Base-by-base conservation (phyloP, 352 stramenopile genomes). In the Globisporangium recalcitrans region DNA sequence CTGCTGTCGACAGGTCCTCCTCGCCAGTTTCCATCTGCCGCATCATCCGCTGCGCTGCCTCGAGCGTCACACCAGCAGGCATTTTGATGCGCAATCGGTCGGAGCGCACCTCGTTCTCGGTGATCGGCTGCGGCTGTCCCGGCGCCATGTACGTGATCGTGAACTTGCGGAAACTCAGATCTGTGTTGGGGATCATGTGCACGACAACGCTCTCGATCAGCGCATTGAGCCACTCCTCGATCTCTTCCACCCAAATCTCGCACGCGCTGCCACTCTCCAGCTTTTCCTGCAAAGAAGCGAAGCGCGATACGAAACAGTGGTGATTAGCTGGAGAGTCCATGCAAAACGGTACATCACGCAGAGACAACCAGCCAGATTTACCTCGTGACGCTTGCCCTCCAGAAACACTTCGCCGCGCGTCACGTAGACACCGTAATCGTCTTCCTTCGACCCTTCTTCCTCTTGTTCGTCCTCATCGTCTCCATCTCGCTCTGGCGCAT, bases 241-340 rank as follows among this genome's bases (percentile, higher is more conserved):
- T 52, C 0, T 87, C 77, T 22, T 95, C 86, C 24, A 90, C 69
- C 86, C 86, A 95, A 40, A 95, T 80, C 68, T 95, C 77, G 48
- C 84, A 95, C 14, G 78, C 75, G 21, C 80, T 89, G n/a, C 82
- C 82, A 7, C 65, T 75, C 49, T 84, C 70, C 3, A 95, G 65
- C 53, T 91, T 85, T 26, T 65, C 52, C 74, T 78, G 40, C 10
- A 29, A 1, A 3, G 14, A 32, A 22, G 8, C 10, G 19, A 7
- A 24, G n/a, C 11, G 13, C 7, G n/a, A 8, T 16, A 47, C 14
- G 10, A 3, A 22, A 34, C 14, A 38, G 24, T 9, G 7, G 3
- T 16, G 26, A 26, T 4, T 38, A 38, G 22, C 26, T n/a, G 3
- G 38, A 55, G 13, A 4, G 32, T 16, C 7, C 14, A 34, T n/a